phyloP scores from a whole-genome alignment of 345 rosid species.

The thale cress (Arabidopsis thaliana) region TAIR10.1 NC_003074.8:18084501-18085000 shows the following conservation, averaged over 20 bases:
- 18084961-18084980: not conserved
- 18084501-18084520: not conserved
- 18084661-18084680: too few relatives aligned
- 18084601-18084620: too few relatives aligned
- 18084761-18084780: not conserved
- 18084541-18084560: slow-evolving; percentile 1
- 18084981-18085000: slow-evolving; percentile 5
- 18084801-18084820: slow-evolving; percentile 79
- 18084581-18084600: too few relatives aligned
- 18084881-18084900: slow-evolving; percentile 64
- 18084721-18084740: not conserved
- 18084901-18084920: slow-evolving; percentile 53
- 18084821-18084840: slow-evolving; percentile 75
- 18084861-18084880: slow-evolving; percentile 60
- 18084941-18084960: slow-evolving; percentile 26
- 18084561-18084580: not conserved
- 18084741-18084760: not conserved
- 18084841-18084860: slow-evolving; percentile 63
- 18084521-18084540: not conserved
- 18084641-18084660: too few relatives aligned
- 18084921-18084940: slow-evolving; percentile 57
- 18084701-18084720: not conserved
- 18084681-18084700: not conserved
- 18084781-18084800: slow-evolving; percentile 60
- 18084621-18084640: too few relatives aligned